Conservation (phyloP, 768 basidiomycete genomes). For the Leccinum boreale region DNA sequence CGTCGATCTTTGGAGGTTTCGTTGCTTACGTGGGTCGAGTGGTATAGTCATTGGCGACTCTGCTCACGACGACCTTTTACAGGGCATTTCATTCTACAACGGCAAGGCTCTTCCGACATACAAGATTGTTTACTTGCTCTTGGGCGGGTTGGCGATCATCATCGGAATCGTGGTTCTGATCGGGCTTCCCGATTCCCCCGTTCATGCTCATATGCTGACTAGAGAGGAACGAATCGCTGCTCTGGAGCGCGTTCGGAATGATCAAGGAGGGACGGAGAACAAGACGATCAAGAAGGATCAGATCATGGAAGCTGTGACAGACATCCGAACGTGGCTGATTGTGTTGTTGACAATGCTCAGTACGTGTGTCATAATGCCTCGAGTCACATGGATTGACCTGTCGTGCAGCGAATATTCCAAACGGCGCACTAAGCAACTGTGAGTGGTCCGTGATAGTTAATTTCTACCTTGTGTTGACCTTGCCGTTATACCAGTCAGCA, state of each 20-base stretch:
- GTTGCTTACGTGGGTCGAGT: slow-evolving; percentile 49
- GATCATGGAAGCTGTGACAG: slow-evolving; percentile 51
- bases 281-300: slow-evolving; percentile 58
- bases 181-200: slow-evolving; percentile 65
- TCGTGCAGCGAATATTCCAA: slow-evolving; percentile 57
- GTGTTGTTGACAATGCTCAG: slow-evolving; percentile 56
- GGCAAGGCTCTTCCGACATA: slow-evolving; percentile 50
- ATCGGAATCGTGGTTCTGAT: slow-evolving; percentile 55
- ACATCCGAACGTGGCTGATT: slow-evolving; percentile 61
- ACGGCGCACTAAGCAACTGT: slow-evolving; percentile 64
- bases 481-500: slow-evolving; percentile 43
- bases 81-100: slow-evolving; percentile 56
- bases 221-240: slow-evolving; percentile 60
- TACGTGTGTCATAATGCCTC: slow-evolving; percentile 27
- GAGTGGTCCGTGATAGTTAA: slow-evolving; percentile 14
- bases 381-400: not conserved
- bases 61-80: not conserved
- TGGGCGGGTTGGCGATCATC: slow-evolving; percentile 58
- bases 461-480: not conserved
- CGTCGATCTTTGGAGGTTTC: slow-evolving; percentile 59
- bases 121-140: slow-evolving; percentile 59
- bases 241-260: slow-evolving; percentile 63
- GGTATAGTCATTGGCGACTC: not conserved
- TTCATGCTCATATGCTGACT: slow-evolving; percentile 53
- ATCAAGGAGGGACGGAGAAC: slow-evolving; percentile 62